These are phyloP conservation scores for Kluyveromyces starmeri DNA, from an alignment of 805 yeast species.

Conservation along the genomic window DNA sequence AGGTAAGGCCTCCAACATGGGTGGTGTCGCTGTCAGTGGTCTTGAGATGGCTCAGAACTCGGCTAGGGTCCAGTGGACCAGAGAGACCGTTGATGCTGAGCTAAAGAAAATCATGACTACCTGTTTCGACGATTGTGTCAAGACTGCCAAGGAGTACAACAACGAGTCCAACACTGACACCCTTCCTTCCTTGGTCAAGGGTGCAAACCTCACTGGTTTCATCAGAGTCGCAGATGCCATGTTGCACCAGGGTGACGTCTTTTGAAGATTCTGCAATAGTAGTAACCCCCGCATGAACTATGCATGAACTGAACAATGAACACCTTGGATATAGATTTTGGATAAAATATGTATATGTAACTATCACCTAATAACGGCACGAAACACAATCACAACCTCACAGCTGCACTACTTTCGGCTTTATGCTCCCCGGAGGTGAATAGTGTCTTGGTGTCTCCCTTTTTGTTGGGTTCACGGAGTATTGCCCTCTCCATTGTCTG, in stretches of 20 bases:
- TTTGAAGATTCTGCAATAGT: too few species aligned
- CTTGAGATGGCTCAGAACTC: slow-evolving; percentile 99
- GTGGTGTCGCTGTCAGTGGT: slow-evolving; percentile 99
- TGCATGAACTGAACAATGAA: too few species aligned
- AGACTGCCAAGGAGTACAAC: slow-evolving; percentile 74
- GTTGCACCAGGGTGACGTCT: slow-evolving; percentile 90
- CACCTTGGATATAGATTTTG: too few species aligned
- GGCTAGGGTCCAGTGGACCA: slow-evolving; percentile 82
- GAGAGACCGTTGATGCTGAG: slow-evolving; percentile 86
- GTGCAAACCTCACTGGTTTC: slow-evolving; percentile 99
- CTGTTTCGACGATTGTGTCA: slow-evolving; percentile 88
- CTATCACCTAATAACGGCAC: background rate
- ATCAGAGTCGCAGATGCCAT: slow-evolving; percentile 97
- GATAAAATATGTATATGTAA: too few species aligned
- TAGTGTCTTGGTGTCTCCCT: too few species aligned
- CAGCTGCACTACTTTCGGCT: too few species aligned
- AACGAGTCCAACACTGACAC: slow-evolving; percentile 55
- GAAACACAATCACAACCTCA: too few species aligned
- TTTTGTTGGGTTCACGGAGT: too few species aligned
- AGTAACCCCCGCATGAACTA: too few species aligned
- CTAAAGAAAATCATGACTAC: slow-evolving; percentile 87
- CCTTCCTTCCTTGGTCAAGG: slow-evolving; percentile 92
- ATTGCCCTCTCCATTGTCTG: too few species aligned
- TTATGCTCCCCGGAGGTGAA: too few species aligned
- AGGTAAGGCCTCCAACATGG: slow-evolving; percentile 98